Evolutionary conservation across 2,329 filamentous ascomycete genomes (phyloP).

Genomic region (Trichoderma cornu-damae): DNA sequence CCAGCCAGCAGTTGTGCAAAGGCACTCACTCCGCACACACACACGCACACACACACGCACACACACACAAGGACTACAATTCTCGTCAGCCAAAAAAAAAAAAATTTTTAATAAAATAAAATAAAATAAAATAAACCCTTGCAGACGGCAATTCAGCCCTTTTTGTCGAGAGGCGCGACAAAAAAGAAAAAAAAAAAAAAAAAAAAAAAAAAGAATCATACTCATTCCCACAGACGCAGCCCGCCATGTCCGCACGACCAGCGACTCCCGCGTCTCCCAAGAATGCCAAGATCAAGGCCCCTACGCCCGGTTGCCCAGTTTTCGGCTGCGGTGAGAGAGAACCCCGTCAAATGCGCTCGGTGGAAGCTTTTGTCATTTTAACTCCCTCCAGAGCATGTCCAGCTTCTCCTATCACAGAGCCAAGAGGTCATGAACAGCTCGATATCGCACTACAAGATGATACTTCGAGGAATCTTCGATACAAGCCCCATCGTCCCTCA

Average conservation of each 20-base stretch:
- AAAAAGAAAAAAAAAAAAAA: not conserved
- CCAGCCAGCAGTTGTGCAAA: too few relatives aligned
- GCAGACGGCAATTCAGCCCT: not conserved
- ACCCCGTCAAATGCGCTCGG: constrained; percentile 8
- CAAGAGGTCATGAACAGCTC: constrained; percentile 63
- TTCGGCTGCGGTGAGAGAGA: constrained; percentile 57
- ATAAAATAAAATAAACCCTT: too few relatives aligned
- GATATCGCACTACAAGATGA: constrained; percentile 65
- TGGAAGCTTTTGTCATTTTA: constrained; percentile 8
- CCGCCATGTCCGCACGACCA: constrained; percentile 42
- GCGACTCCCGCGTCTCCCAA: constrained; percentile 51
- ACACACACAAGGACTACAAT: too few relatives aligned
- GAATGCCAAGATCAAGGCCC: constrained; percentile 55
- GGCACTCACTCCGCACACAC: not conserved
- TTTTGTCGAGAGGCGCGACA: not conserved
- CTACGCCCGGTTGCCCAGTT: constrained; percentile 53
- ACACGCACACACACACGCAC: too few relatives aligned
- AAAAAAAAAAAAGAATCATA: not conserved
- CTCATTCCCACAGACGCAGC: not conserved
- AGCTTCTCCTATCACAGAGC: constrained; percentile 57
- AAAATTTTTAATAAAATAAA: too few relatives aligned
- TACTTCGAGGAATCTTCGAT: constrained; percentile 67
- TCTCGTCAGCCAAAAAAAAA: too few relatives aligned
- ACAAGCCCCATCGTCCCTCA: constrained; percentile 59
- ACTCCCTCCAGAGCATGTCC: constrained; percentile 59